Percentiles rank a stretch among this genome's conserved stretches.
phyloP scores from a whole-genome alignment of 1,139 yeast genomes.

The Ogataea hybrid region DNA sequence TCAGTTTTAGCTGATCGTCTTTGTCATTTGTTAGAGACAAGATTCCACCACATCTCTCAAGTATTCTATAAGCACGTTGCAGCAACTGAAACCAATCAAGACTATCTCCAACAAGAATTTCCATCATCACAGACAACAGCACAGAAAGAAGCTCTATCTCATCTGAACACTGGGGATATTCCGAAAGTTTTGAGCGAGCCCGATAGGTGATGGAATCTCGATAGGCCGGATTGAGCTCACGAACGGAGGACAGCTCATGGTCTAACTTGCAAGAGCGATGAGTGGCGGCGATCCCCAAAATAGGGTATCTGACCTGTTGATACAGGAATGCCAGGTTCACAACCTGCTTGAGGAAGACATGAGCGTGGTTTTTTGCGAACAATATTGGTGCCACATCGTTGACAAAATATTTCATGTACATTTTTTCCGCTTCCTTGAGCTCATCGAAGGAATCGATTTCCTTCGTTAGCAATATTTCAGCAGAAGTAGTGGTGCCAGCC shows the following conservation, averaged over 20 bases:
- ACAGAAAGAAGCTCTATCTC: constrained; percentile 11
- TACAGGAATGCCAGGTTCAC: constrained; percentile 10
- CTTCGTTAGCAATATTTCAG: constrained; percentile 3
- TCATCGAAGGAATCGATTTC: constrained; percentile 1
- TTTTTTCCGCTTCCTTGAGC: constrained; percentile 3
- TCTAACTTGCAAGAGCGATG: constrained; percentile 13
- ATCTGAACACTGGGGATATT: neutral
- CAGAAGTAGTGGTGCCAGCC: neutral
- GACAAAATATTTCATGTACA: constrained; percentile 15
- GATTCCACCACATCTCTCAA: constrained; percentile 16
- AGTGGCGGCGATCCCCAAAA: constrained; percentile 18
- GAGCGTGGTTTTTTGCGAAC: constrained; percentile 14
- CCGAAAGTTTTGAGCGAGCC: constrained; percentile 15
- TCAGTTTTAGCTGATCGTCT: constrained; percentile 9
- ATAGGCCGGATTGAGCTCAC: constrained; percentile 5
- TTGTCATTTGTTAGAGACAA: constrained; percentile 1
- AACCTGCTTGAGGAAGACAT: constrained; percentile 12
- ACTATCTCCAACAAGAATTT: constrained; percentile 17
- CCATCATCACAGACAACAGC: constrained; percentile 15
- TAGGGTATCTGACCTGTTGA: constrained; percentile 11
- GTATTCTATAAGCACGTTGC: constrained; percentile 12
- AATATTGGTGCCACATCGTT: constrained; percentile 15
- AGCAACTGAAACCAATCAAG: constrained; percentile 12
- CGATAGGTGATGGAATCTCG: constrained; percentile 16
- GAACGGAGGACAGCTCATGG: neutral